Percentiles rank a stretch among this genome's conserved stretches.
Conservation (phyloP, 2,329 filamentous ascomycete genomes). For the Verticillium isaacii region DNA sequence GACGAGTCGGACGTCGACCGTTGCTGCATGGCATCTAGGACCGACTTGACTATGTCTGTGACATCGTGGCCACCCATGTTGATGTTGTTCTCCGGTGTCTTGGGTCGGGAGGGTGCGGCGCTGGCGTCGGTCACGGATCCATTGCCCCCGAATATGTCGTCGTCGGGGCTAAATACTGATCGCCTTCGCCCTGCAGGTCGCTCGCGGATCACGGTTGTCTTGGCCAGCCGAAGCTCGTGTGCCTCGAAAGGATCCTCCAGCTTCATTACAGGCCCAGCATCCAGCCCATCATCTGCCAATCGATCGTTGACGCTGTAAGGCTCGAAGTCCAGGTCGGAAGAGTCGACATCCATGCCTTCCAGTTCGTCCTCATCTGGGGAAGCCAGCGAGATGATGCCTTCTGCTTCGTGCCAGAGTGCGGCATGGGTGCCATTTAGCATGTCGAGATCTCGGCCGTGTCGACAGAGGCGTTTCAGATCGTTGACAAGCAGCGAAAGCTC, state of each 20-base stretch:
- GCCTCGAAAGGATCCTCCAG: slow-evolving; percentile 36
- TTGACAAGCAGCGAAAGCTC: slow-evolving; percentile 79
- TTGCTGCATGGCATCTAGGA: slow-evolving; percentile 61
- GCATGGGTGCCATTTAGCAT: slow-evolving; percentile 57
- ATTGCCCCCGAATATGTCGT: slow-evolving; percentile 60
- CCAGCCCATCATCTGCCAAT: slow-evolving; percentile 42
- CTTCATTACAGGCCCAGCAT: slow-evolving; percentile 37
- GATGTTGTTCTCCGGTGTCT: slow-evolving; percentile 31
- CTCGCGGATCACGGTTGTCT: slow-evolving; percentile 50
- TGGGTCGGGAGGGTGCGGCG: slow-evolving; percentile 30
- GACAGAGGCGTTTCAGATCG: slow-evolving; percentile 72
- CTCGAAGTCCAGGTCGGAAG: slow-evolving; percentile 35
- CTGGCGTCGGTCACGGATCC: slow-evolving; percentile 33
- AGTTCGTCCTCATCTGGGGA: slow-evolving; percentile 60
- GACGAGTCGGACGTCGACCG: slow-evolving; percentile 38
- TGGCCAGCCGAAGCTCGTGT: slow-evolving; percentile 38
- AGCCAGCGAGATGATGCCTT: slow-evolving; percentile 83
- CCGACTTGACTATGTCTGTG: slow-evolving; percentile 51
- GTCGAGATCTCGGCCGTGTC: slow-evolving; percentile 63
- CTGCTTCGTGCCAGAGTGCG: slow-evolving; percentile 72
- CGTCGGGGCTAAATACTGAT: slow-evolving; percentile 61
- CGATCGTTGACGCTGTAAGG: slow-evolving; percentile 35
- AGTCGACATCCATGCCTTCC: slow-evolving; percentile 30
- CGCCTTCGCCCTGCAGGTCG: slow-evolving; percentile 47
- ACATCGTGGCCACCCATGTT: slow-evolving; percentile 29